Conservation (phyloP, 2,329 filamentous ascomycete genomes). For the Botrytis deweyae region DNA sequence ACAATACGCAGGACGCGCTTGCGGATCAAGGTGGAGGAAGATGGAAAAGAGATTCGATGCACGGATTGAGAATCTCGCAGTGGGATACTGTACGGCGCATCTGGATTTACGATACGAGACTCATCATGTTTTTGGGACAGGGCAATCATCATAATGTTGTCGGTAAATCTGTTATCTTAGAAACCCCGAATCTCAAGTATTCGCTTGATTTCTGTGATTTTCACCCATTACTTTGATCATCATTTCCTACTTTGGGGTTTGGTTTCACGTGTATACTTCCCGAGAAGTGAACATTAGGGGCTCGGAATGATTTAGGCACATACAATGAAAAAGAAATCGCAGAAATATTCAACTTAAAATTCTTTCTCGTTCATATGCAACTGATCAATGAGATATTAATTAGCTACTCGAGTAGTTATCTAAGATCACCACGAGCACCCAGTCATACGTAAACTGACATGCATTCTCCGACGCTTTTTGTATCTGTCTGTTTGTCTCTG, state of each 20-base stretch:
- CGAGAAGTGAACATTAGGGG: not conserved
- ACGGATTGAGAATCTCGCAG: too few relatives aligned
- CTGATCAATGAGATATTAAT: fast-evolving
- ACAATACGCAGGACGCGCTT: too few relatives aligned
- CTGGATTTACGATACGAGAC: too few relatives aligned
- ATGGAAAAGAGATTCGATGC: too few relatives aligned
- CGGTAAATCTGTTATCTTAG: too few relatives aligned
- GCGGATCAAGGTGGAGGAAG: too few relatives aligned
- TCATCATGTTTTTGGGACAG: too few relatives aligned
- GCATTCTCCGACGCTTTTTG: too few relatives aligned
- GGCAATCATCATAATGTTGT: too few relatives aligned
- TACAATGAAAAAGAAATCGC: not conserved
- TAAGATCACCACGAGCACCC: not conserved
- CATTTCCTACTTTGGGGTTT: not conserved
- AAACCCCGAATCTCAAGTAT: not conserved
- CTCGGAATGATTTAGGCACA: not conserved
- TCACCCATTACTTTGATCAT: not conserved
- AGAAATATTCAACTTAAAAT: not conserved
- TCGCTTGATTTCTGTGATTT: not conserved
- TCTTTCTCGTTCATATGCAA: not conserved
- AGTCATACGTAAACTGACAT: too few relatives aligned
- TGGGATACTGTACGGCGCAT: too few relatives aligned
- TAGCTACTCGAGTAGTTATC: not conserved
- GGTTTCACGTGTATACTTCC: not conserved
- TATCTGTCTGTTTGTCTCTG: too few relatives aligned